These are phyloP conservation scores for Hyaloscypha hepaticicola DNA, from an alignment of 495 filamentous ascomycete species.

Conservation along the genomic window DNA sequence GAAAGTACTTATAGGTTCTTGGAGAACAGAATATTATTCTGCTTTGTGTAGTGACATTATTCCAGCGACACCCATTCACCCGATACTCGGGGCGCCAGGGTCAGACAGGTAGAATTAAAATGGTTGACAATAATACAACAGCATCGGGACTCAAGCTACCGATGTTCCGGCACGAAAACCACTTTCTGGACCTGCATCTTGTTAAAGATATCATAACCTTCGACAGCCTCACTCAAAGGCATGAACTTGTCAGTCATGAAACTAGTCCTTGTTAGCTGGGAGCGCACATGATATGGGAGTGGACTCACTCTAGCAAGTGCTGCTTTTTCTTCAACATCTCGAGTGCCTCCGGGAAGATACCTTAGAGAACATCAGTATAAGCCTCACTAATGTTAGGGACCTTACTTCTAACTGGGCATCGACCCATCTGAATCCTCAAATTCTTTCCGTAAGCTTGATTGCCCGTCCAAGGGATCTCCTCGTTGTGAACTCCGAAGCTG, in stretches of 20 bases:
- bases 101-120: too few species aligned
- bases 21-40: too few species aligned
- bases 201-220: conserved; percentile 91
- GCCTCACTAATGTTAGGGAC: neutral
- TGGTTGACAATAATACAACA: too few species aligned
- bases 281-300: conserved; percentile 21
- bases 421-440: conserved; percentile 85
- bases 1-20: too few species aligned
- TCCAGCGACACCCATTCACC: too few species aligned
- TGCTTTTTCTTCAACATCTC: conserved; percentile 79
- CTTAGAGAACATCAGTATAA: neutral
- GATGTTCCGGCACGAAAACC: conserved; percentile 44
- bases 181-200: conserved; percentile 93
- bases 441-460: conserved; percentile 89
- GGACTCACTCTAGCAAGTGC: conserved; percentile 70
- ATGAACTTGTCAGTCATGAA: conserved; percentile 96
- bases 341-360: conserved; percentile 71
- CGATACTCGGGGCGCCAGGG: too few species aligned
- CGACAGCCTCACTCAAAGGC: conserved; percentile 78
- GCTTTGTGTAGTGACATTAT: too few species aligned
- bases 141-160: conserved; percentile 21
- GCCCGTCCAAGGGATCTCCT: conserved; percentile 84
- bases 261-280: conserved; percentile 40
- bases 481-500: conserved; percentile 92
- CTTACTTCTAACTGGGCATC: conserved; percentile 82